Evolutionary conservation across 1,139 yeast species (phyloP).

Genomic region (Kurtzmaniella quercitrusa): DNA sequence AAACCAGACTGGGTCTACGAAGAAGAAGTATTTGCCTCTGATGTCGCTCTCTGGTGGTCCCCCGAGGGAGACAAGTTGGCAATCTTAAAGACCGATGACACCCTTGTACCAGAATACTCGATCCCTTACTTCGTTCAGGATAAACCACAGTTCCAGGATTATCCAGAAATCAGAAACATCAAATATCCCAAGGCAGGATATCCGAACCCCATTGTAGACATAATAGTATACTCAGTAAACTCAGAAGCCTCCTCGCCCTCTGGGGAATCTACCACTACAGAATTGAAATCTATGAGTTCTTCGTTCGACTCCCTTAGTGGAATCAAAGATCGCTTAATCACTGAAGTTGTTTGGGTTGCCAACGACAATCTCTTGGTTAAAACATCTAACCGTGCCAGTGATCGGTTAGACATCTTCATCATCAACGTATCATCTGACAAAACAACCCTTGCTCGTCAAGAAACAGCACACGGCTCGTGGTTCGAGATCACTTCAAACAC

Average conservation of each 20-base stretch:
- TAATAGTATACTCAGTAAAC: slow-evolving; percentile 30
- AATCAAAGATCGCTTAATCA: slow-evolving; percentile 19
- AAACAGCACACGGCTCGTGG: slow-evolving; percentile 44
- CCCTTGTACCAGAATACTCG: slow-evolving; percentile 47
- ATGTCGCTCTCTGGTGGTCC: slow-evolving; percentile 57
- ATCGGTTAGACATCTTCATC: slow-evolving; percentile 35
- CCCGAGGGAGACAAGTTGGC: slow-evolving; percentile 46
- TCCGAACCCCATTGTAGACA: slow-evolving; percentile 38
- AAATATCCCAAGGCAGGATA: slow-evolving; percentile 48
- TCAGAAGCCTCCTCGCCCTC: slow-evolving; percentile 4
- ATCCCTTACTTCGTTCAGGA: slow-evolving; percentile 53
- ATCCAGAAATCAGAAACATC: slow-evolving; percentile 35
- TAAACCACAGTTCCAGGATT: slow-evolving; percentile 28
- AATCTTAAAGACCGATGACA: slow-evolving; percentile 48
- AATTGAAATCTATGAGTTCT: background rate
- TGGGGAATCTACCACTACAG: background rate
- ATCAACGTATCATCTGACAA: slow-evolving; percentile 26
- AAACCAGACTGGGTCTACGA: slow-evolving; percentile 97
- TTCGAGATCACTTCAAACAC: slow-evolving; percentile 83
- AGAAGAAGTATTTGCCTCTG: slow-evolving; percentile 52
- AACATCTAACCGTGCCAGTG: slow-evolving; percentile 44
- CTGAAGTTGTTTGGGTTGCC: slow-evolving; percentile 44
- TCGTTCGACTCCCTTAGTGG: background rate
- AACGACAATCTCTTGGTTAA: slow-evolving; percentile 30
- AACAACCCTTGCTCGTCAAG: slow-evolving; percentile 33